phyloP scores from a whole-genome alignment of 441 rosid genomes.

The Populus tomentosa region DNA sequence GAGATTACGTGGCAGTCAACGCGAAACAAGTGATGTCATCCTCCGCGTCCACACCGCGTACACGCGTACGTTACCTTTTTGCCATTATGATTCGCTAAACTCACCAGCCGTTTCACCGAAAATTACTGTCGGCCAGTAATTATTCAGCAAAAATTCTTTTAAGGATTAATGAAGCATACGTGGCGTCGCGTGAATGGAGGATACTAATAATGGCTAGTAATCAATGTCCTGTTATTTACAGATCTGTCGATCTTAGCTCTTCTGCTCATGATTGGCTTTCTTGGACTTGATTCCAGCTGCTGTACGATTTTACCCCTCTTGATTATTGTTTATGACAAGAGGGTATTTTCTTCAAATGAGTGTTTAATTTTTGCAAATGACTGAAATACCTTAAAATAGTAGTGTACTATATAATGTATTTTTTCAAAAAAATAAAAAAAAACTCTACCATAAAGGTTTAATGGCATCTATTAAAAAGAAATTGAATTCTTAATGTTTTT shows the following conservation, averaged over 20 bases:
- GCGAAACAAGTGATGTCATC: neutral
- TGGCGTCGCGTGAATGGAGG: neutral
- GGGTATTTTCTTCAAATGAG: neutral
- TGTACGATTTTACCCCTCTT: neutral
- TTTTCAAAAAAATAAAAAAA: no score
- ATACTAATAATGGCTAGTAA: no score
- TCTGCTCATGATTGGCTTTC: neutral
- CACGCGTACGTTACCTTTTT: neutral
- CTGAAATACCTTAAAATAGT: neutral
- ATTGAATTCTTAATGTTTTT: no score
- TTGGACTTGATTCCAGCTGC: neutral
- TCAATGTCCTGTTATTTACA: neutral
- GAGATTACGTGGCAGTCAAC: conserved; percentile 33
- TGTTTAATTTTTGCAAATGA: neutral
- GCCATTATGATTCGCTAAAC: neutral
- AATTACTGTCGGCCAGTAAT: neutral
- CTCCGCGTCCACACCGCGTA: neutral
- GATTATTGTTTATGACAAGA: neutral
- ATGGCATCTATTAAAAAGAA: no score
- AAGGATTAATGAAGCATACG: neutral
- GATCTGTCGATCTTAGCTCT: neutral
- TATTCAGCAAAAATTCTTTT: neutral
- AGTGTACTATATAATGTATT: no score
- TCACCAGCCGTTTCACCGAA: neutral
- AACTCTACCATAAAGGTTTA: no score